Evolutionary conservation across 768 basidiomycete genomes (phyloP), one percentile per base, ranked within the genome.

Genomic region (Rhizopogon vesiculosus): DNA sequence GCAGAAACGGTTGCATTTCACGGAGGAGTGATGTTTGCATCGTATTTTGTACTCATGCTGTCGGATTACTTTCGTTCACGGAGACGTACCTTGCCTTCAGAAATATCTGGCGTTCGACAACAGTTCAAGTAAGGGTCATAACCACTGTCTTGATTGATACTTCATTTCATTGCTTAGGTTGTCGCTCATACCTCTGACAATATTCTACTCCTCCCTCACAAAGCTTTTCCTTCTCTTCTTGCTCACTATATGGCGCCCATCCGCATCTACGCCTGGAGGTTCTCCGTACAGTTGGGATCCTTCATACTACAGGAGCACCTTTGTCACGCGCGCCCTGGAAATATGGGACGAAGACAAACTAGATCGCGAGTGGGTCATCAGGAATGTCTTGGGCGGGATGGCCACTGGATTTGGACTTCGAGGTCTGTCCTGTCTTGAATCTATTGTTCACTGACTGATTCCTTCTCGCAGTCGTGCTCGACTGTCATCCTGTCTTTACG

Each of bases 391-490:
- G 2, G 91, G 91, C 10, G 91, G 91, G 0, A 86, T 93, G 83
- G 86, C 90, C 10, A 87, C 91, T 33, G 91, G 91, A 1, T 93
- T 93, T 66, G 91, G 90, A 0, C 68, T 93, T 52, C 81, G 91
- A 64, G 88, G 91, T 91, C 62, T 42, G 74, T 65, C 0, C 1
- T 28, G 19, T 38, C 15, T 8, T 8, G 9, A 13, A 31, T 7
- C 3, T 1, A 5, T 8, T 22, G 18, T n/a, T 48, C 16, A 19
- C 41, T 58, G 28, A 67, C 45, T 16, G 6, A 45, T 42, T 19
- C 9, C 25, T 15, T 3, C 15, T 2, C 16, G 35, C 48, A 91
- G 91, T 93, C 7, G 89, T 91, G 38, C 71, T 93, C 31, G 89
- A 92, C 59, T 82, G 83, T 40, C 84, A 87, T 61, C 89, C 91